Base-by-base conservation (phyloP, 1,284 basidiomycete genomes). In the Puccinia sorghi region DNA sequence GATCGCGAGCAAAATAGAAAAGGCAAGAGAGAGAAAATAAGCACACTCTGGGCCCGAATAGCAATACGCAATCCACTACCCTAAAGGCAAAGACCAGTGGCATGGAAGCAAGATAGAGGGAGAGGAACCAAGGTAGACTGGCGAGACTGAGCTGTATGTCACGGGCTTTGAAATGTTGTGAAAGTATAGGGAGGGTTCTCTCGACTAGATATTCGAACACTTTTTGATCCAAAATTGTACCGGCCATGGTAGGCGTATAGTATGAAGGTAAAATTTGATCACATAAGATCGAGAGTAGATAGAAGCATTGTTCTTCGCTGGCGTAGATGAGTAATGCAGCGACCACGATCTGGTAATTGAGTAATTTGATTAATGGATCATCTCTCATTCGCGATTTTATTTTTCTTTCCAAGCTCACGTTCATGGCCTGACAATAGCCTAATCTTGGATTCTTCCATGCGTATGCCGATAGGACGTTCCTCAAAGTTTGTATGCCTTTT, bases 221-320 rank as follows among this genome's bases (percentile, higher is more conserved):
- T 43, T 94, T 90, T 84, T 99, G 97, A 84, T 99, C 97, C 7
- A 99, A 89, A 11, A 99, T 88, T 0, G 97, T 99, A 13, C 97
- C 97, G 82, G 98, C 94, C 97, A 99, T 99, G 0, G 95, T 97
- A 11, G 94, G 93, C 81, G 93, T 93, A 84, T 98, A 99, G 86
- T 99, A 99, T 22, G 97, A 97, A 0, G 97, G 97, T 25, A 99
- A 86, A 50, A 99, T 89, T 50, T 95, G 89, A 82, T 97, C 94
- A 83, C 97, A 99, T 4, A 99, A 88, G 1, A 97, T 93, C 84
- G 97, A 93, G 11, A 99, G 88, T 5, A 98, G 87, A 94, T 95
- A 99, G 85, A 99, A 99, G 41, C 94, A 92, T 85, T 99, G 97
- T 84, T 99, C 97, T 86, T 99, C 97, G 13, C 94, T 97, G 93